Conservation (phyloP, 2,329 filamentous ascomycete genomes). For the Aspergillus latus region DNA sequence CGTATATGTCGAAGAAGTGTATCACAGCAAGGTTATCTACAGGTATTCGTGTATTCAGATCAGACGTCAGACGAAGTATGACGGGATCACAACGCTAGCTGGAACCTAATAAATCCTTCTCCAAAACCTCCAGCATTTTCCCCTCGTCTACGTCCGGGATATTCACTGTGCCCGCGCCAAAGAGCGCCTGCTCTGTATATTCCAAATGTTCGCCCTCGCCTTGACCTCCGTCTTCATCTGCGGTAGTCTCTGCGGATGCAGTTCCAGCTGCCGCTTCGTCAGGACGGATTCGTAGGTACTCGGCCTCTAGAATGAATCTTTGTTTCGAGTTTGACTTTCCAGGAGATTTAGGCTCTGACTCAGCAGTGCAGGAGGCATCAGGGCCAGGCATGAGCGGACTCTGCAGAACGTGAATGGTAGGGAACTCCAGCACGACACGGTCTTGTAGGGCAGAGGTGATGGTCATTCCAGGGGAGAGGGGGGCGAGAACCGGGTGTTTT, state of each 20-base stretch:
- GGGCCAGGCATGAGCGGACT: slow-evolving; percentile 26
- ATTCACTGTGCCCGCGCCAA: slow-evolving; percentile 23
- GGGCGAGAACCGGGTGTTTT: slow-evolving; percentile 58
- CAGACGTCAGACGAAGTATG: no score
- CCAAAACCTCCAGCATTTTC: slow-evolving; percentile 46
- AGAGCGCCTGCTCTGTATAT: slow-evolving; percentile 14
- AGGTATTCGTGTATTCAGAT: background rate
- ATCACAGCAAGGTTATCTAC: slow-evolving; percentile 1
- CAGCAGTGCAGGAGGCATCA: no score
- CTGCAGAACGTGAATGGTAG: slow-evolving; percentile 67
- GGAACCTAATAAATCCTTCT: slow-evolving; percentile 38
- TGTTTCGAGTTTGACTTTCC: background rate
- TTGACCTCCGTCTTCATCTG: slow-evolving; percentile 18
- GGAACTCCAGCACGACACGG: slow-evolving; percentile 72
- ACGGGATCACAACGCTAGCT: no score
- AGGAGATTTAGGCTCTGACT: background rate
- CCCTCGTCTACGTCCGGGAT: slow-evolving; percentile 35
- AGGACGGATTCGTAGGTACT: slow-evolving; percentile 34
- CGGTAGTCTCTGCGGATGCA: background rate
- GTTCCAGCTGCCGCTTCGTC: slow-evolving; percentile 3
- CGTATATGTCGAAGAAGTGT: background rate
- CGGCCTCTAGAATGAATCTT: slow-evolving; percentile 38
- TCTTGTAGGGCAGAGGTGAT: slow-evolving; percentile 60
- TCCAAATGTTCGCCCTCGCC: background rate
- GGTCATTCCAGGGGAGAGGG: slow-evolving; percentile 51